Conservation (phyloP, 83 land plant genomes). For the Picea abies region DNA sequence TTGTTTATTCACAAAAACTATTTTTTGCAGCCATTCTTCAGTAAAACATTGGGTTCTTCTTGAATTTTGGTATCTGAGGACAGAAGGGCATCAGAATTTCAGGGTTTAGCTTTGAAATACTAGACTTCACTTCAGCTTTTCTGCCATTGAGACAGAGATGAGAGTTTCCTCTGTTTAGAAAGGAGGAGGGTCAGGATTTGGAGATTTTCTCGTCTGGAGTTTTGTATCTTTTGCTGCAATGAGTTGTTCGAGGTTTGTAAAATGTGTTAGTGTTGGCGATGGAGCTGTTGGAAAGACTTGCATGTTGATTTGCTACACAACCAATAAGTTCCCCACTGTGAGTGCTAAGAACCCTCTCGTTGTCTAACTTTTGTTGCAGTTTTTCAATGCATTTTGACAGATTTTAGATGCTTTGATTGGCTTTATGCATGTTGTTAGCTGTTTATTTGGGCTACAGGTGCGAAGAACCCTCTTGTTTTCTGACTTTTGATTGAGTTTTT, state of each 20-base stretch:
- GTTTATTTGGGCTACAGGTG: not conserved
- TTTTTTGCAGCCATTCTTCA: no score
- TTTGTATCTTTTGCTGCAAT: slow-evolving; percentile 11
- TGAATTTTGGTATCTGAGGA: no score
- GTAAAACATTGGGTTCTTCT: no score
- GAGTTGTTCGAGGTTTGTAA: slow-evolving; percentile 66
- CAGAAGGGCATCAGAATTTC: no score
- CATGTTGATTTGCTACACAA: slow-evolving; percentile 80
- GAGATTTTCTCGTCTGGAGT: no score
- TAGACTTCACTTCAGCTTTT: no score
- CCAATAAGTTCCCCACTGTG: slow-evolving; percentile 80
- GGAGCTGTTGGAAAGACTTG: slow-evolving; percentile 84
- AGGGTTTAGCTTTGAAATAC: no score
- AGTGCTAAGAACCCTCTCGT: slow-evolving; percentile 14
- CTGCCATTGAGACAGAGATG: no score
- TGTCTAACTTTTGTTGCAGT: not conserved
- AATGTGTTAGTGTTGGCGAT: slow-evolving; percentile 84
- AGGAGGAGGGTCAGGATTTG: no score
- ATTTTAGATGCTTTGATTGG: slow-evolving; percentile 6
- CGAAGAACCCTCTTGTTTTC: not conserved
- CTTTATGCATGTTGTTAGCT: not conserved
- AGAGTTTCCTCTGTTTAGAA: no score
- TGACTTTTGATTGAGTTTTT: not conserved
- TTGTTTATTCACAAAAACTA: no score
- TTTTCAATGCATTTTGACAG: not conserved